Percentiles rank a stretch among this genome's conserved stretches.
Evolutionary conservation across 164 flowering plant species (phyloP).

Genomic region (Nymphaea thermarum): DNA sequence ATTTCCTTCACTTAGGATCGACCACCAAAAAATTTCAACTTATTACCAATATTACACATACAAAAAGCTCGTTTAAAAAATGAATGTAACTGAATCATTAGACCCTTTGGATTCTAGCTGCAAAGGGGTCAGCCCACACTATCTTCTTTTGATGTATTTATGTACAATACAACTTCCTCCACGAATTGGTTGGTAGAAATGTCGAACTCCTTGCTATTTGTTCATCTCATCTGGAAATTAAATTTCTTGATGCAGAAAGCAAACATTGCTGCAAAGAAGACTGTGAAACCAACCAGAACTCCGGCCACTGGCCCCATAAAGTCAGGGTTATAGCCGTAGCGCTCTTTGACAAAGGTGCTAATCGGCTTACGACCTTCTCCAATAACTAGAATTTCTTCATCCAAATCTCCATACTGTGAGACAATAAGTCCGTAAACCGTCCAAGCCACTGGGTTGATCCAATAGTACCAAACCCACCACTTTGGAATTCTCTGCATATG

Average conservation of each 20-base stretch:
- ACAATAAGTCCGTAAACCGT: constrained; percentile 73
- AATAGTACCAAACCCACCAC: constrained; percentile 97
- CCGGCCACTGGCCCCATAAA: constrained; percentile 77
- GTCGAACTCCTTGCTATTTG: neutral
- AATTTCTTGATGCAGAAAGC: constrained; percentile 53
- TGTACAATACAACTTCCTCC: neutral
- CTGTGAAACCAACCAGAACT: constrained; percentile 60
- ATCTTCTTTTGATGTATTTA: neutral
- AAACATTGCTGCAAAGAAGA: constrained; percentile 63
- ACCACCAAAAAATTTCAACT: too few relatives aligned
- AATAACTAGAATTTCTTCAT: constrained; percentile 24
- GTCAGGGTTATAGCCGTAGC: constrained; percentile 43
- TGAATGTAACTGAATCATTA: too few relatives aligned
- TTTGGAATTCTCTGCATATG: constrained; percentile 63
- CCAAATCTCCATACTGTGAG: constrained; percentile 64
- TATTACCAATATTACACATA: too few relatives aligned
- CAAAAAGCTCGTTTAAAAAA: too few relatives aligned
- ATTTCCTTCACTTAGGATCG: too few relatives aligned
- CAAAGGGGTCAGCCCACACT: neutral
- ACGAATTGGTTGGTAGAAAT: too few relatives aligned
- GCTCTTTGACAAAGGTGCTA: constrained; percentile 31
- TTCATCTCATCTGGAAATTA: constrained; percentile 70
- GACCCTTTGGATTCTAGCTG: too few relatives aligned
- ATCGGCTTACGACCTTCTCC: constrained; percentile 17
- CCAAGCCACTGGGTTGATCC: constrained; percentile 90